Percentiles rank a stretch among this genome's conserved stretches.
phyloP scores from a whole-genome alignment of 2,329 filamentous ascomycete genomes.

The Parastagonospora avenae region DNA sequence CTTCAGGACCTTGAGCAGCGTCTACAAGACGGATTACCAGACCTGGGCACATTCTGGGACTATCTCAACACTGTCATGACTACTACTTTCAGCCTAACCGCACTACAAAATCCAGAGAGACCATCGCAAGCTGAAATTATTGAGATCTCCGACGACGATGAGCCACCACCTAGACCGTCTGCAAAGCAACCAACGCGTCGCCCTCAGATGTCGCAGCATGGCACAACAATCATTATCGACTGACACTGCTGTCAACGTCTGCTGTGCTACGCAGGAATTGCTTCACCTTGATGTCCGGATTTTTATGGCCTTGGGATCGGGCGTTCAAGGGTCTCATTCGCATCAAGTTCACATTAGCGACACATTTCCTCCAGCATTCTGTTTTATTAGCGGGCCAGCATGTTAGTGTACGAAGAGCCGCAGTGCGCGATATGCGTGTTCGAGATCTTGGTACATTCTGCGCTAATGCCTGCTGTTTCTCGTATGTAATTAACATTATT shows the following conservation, averaged over 20 bases:
- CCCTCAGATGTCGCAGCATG: neutral
- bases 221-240: neutral
- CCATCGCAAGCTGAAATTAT: constrained; percentile 37
- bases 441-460: too few species aligned
- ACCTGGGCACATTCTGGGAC: constrained; percentile 29
- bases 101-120: constrained; percentile 20
- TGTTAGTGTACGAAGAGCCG: too few species aligned
- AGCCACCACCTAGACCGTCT: neutral
- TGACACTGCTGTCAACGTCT: neutral
- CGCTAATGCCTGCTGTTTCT: too few species aligned
- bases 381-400: neutral
- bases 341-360: too few species aligned
- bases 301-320: too few species aligned
- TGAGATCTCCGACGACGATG: constrained; percentile 36
- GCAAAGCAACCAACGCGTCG: neutral
- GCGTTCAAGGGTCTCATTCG: too few species aligned
- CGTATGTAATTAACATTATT: too few species aligned
- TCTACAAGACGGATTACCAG: constrained; percentile 15
- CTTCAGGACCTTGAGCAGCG: constrained; percentile 23
- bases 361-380: too few species aligned
- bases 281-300: too few species aligned
- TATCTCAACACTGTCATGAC: constrained; percentile 28
- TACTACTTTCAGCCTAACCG: constrained; percentile 31
- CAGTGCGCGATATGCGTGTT: too few species aligned
- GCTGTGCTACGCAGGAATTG: too few species aligned